Evolutionary conservation across 352 stramenopile genomes (phyloP).

Genomic region (Pythium plurisporium): DNA sequence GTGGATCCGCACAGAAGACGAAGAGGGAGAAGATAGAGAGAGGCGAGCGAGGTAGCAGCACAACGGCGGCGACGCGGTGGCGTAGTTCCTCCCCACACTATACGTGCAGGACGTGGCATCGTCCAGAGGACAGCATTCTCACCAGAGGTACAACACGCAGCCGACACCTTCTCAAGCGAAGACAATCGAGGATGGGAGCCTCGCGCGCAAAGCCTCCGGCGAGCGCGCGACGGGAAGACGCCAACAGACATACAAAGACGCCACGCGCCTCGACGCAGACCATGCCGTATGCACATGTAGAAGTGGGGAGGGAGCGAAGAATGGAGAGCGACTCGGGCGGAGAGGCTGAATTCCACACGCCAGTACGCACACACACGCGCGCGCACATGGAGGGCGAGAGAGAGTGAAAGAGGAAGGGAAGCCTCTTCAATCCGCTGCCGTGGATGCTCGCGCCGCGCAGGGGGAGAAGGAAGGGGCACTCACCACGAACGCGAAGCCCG

Average conservation of each 20-base stretch:
- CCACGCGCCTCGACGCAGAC: not conserved
- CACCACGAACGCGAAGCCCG: conserved; percentile 88
- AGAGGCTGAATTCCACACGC: too few relatives aligned
- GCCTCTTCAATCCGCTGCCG: conserved; percentile 15
- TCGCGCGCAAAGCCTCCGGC: not conserved
- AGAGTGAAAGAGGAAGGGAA: conserved; percentile 2
- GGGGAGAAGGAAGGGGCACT: conserved; percentile 38
- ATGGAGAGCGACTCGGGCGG: too few relatives aligned
- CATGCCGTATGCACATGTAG: too few relatives aligned
- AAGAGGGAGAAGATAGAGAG: conserved; percentile 27
- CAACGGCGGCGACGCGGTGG: not conserved
- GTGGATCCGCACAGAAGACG: conserved; percentile 30
- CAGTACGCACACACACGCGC: not conserved
- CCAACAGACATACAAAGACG: conserved; percentile 7
- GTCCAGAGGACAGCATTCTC: not conserved
- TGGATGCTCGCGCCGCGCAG: conserved; percentile 10
- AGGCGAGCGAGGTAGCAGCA: conserved; percentile 17
- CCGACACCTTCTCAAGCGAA: not conserved
- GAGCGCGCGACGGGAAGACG: not conserved
- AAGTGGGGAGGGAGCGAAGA: not conserved
- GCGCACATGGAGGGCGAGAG: conserved; percentile 1
- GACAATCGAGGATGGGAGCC: not conserved
- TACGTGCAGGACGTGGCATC: not conserved
- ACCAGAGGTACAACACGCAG: conserved; percentile 2
- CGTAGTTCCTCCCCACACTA: conserved; percentile 9